A percentile compares a stretch with the other conserved stretches of the same genome.
Conservation (phyloP, 495 filamentous ascomycete genomes). For the Podospora didyma region DNA sequence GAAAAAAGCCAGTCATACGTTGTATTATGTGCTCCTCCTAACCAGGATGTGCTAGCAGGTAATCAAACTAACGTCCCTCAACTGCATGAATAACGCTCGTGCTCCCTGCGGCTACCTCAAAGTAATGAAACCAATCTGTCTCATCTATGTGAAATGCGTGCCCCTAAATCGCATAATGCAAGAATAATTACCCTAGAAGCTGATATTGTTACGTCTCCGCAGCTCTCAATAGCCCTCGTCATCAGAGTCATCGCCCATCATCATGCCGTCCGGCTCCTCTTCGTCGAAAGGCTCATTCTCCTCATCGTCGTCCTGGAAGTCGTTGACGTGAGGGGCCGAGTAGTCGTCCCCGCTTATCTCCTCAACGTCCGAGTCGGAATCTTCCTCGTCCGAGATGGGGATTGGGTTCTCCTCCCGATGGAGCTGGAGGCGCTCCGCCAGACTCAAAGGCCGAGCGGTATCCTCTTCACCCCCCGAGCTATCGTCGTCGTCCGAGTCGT, state of each 20-base stretch:
- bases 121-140: no score
- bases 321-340: slow-evolving; percentile 5
- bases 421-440: neutral
- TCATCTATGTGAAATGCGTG: no score
- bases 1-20: no score
- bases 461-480: neutral
- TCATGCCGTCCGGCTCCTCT: neutral
- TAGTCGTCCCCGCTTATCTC: slow-evolving; percentile 11
- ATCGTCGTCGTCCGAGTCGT: neutral
- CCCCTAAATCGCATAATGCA: no score
- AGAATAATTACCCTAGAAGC: no score
- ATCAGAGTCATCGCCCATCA: neutral
- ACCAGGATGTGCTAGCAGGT: no score
- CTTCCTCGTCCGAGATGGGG: neutral
- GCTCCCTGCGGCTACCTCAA: no score
- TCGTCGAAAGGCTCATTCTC: neutral
- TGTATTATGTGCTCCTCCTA: no score
- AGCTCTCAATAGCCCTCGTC: no score
- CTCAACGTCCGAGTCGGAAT: slow-evolving; percentile 1
- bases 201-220: no score
- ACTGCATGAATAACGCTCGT: no score
- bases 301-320: slow-evolving; percentile 20
- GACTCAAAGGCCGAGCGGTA: neutral
- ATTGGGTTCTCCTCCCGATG: neutral
- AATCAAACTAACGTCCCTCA: no score